Evolutionary conservation across 1,284 basidiomycete species (phyloP).

Genomic region (Trametes polyzona): DNA sequence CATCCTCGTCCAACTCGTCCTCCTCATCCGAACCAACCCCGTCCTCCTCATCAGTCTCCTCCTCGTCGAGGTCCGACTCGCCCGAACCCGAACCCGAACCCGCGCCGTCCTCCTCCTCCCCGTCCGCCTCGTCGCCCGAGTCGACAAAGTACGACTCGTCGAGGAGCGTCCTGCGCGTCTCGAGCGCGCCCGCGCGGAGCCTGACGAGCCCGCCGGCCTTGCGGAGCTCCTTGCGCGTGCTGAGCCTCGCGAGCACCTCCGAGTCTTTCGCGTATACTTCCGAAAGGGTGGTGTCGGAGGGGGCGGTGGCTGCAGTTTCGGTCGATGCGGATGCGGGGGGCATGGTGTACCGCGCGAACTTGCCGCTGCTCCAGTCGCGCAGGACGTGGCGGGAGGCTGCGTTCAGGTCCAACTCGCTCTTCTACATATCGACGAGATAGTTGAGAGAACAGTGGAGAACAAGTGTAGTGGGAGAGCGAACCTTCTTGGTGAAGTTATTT

Average conservation of each 20-base stretch:
- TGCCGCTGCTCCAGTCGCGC: constrained; percentile 88
- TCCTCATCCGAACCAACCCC: constrained; percentile 40
- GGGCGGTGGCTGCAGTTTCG: constrained; percentile 27
- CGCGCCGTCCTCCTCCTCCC: constrained; percentile 31
- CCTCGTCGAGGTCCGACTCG: constrained; percentile 33
- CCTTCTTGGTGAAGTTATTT: constrained; percentile 83
- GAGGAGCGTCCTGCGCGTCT: constrained; percentile 56
- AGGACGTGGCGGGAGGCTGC: constrained; percentile 84
- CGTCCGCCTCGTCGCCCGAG: constrained; percentile 34
- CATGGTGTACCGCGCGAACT: constrained; percentile 79
- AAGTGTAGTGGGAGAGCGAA: constrained; percentile 34
- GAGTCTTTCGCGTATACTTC: constrained; percentile 49
- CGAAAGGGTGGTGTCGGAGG: constrained; percentile 29
- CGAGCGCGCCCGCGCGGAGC: constrained; percentile 53
- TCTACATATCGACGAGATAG: constrained; percentile 46
- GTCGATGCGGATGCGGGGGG: constrained; percentile 47
- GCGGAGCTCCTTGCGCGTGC: constrained; percentile 66
- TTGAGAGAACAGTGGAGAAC: neutral
- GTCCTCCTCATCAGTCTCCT: constrained; percentile 35
- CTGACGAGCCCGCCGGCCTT: constrained; percentile 63
- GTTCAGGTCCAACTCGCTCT: constrained; percentile 77
- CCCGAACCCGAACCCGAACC: constrained; percentile 50
- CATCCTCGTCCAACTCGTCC: constrained; percentile 37
- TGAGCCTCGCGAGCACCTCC: constrained; percentile 50
- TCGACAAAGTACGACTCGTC: constrained; percentile 56